phyloP scores from a whole-genome alignment of 2,329 filamentous ascomycete species.

The Xylaria hypoxylon region DNA sequence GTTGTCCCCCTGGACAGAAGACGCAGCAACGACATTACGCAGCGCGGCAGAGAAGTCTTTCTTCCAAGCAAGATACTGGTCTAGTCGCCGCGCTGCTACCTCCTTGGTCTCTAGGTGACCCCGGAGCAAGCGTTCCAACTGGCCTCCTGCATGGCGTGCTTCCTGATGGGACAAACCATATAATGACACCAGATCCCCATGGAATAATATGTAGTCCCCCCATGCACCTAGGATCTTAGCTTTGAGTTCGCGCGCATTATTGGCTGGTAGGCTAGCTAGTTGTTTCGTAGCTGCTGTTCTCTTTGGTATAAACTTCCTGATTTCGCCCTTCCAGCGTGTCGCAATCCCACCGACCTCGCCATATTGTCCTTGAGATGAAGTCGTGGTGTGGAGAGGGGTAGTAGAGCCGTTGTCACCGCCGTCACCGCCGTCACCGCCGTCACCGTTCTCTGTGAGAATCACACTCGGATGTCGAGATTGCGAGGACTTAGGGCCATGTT shows the following conservation, averaged over 20 bases:
- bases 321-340: neutral
- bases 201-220: slow-evolving; percentile 35
- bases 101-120: slow-evolving; percentile 9
- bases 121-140: slow-evolving; percentile 46
- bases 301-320: slow-evolving; percentile 29
- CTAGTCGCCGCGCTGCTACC: slow-evolving; percentile 39
- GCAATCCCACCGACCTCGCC: neutral
- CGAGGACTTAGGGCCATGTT: neutral
- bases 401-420: neutral
- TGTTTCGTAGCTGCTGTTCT: slow-evolving; percentile 1
- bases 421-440: too few species aligned
- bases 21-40: neutral
- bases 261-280: slow-evolving; percentile 9
- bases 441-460: neutral
- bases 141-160: slow-evolving; percentile 44
- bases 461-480: neutral
- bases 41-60: slow-evolving; percentile 35
- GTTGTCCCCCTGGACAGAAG: neutral
- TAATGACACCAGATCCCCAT: slow-evolving; percentile 37
- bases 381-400: neutral
- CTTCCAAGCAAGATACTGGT: slow-evolving; percentile 49
- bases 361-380: slow-evolving; percentile 9
- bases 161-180: slow-evolving; percentile 43
- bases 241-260: slow-evolving; percentile 35
- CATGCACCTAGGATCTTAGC: slow-evolving; percentile 40